Percentiles rank a stretch among this genome's conserved stretches.
phyloP scores from a whole-genome alignment of 495 filamentous ascomycete genomes.

The Staphylotrichum longicolle region DNA sequence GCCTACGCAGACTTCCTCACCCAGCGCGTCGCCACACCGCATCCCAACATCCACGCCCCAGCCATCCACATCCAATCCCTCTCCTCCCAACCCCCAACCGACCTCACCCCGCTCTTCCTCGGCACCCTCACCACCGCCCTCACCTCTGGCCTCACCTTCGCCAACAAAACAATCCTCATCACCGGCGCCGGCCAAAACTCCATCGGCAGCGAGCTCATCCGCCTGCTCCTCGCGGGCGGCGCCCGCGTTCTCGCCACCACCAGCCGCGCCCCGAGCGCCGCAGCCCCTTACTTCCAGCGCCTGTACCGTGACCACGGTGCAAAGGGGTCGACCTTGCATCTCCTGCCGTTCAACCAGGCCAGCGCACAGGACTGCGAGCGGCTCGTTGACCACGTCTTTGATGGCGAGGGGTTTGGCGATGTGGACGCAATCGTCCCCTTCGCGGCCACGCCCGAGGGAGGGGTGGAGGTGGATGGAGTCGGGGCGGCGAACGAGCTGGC shows the following conservation, averaged over 20 bases:
- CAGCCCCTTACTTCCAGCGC: conserved; percentile 89
- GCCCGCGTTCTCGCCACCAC: conserved; percentile 90
- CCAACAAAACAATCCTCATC: conserved; percentile 89
- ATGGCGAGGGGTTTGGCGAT: conserved; percentile 68
- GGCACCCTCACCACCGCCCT: conserved; percentile 79
- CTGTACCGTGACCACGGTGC: conserved; percentile 89
- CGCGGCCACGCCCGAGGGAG: conserved; percentile 88
- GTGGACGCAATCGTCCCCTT: conserved; percentile 89
- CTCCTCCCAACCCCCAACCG: conserved; percentile 71
- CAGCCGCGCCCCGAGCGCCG: conserved; percentile 81
- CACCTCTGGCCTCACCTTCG: conserved; percentile 76
- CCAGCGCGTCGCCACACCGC: background rate
- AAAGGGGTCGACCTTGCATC: conserved; percentile 82
- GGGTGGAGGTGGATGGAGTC: conserved; percentile 86
- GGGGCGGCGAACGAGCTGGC: conserved; percentile 93
- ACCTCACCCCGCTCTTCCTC: conserved; percentile 79
- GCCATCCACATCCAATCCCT: background rate
- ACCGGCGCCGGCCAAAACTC: conserved; percentile 92
- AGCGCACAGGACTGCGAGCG: conserved; percentile 90
- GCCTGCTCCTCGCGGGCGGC: conserved; percentile 85
- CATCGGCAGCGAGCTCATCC: conserved; percentile 90
- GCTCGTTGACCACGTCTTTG: conserved; percentile 84
- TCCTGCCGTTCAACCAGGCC: conserved; percentile 93
- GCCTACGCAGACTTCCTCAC: background rate
- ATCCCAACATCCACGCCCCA: background rate